phyloP scores from a whole-genome alignment of 2,329 filamentous ascomycete genomes.

The Penicillium sumatraense region DNA sequence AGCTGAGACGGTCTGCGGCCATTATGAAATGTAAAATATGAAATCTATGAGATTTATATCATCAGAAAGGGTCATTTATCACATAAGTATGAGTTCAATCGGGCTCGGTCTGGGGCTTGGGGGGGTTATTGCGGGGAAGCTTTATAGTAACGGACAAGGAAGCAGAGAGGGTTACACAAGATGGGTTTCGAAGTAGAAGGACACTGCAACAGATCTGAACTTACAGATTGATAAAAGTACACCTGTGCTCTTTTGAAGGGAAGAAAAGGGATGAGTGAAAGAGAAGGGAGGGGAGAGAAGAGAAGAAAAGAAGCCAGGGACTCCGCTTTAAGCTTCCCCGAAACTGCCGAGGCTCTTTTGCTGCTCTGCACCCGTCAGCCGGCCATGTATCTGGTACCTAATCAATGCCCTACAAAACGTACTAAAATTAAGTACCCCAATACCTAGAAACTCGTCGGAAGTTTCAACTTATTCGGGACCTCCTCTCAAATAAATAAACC shows the following conservation, averaged over 20 bases:
- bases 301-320: conserved; percentile 12
- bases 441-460: conserved; percentile 6
- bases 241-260: background rate
- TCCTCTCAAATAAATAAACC: conserved; percentile 6
- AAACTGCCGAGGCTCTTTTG: conserved; percentile 30
- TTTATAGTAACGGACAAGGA: conserved; percentile 3
- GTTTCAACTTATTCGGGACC: background rate
- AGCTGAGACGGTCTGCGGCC: conserved; percentile 84
- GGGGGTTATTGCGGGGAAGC: conserved; percentile 27
- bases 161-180: background rate
- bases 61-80: background rate
- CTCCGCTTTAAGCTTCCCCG: conserved; percentile 26
- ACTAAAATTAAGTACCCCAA: background rate
- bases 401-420: rapidly evolving
- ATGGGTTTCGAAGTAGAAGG: background rate
- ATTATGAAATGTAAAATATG: conserved; percentile 51
- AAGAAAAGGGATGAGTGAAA: conserved; percentile 3
- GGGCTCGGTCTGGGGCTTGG: background rate
- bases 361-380: conserved; percentile 9
- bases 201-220: background rate
- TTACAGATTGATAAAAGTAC: conserved; percentile 15
- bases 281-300: background rate
- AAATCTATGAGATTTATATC: conserved; percentile 6
- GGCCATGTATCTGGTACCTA: conserved; percentile 18
- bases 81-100: background rate